These are phyloP conservation scores for Eucalyptus albens DNA, from an alignment of 345 rosid genomes.

Conservation along the genomic window DNA sequence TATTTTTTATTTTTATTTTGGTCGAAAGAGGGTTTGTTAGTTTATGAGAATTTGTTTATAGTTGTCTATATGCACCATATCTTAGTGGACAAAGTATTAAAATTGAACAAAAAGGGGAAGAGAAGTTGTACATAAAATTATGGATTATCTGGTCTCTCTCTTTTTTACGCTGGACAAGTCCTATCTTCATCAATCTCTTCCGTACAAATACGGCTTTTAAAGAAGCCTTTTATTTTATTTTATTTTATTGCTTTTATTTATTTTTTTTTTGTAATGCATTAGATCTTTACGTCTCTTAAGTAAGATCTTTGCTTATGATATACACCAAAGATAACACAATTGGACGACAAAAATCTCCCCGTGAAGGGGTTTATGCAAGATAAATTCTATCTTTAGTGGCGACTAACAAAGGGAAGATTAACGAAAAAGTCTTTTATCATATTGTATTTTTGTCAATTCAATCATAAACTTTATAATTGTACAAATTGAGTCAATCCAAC, in stretches of 20 bases:
- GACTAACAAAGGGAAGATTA: background rate
- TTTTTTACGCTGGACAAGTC: background rate
- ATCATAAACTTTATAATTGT: too few species aligned
- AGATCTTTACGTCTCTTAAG: background rate
- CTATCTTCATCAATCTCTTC: background rate
- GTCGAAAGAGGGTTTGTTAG: background rate
- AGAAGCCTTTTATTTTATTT: background rate
- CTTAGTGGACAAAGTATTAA: background rate
- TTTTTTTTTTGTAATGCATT: too few species aligned
- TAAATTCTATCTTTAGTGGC: background rate
- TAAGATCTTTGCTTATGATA: background rate
- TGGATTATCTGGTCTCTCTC: background rate
- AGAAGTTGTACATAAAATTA: background rate
- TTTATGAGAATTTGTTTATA: background rate
- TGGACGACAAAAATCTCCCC: background rate
- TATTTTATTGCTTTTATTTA: too few species aligned
- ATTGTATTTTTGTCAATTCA: too few species aligned
- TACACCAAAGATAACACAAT: background rate
- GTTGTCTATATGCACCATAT: background rate
- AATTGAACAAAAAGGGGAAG: background rate
- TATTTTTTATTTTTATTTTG: background rate
- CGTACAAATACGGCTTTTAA: background rate
- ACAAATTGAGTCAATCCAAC: too few species aligned
- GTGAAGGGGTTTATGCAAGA: background rate
- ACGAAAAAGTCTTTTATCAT: rapidly evolving